Evolutionary conservation across 2,329 filamentous ascomycete genomes (phyloP), one percentile per base, ranked within the genome.

Genomic region (Sporothrix inflata): DNA sequence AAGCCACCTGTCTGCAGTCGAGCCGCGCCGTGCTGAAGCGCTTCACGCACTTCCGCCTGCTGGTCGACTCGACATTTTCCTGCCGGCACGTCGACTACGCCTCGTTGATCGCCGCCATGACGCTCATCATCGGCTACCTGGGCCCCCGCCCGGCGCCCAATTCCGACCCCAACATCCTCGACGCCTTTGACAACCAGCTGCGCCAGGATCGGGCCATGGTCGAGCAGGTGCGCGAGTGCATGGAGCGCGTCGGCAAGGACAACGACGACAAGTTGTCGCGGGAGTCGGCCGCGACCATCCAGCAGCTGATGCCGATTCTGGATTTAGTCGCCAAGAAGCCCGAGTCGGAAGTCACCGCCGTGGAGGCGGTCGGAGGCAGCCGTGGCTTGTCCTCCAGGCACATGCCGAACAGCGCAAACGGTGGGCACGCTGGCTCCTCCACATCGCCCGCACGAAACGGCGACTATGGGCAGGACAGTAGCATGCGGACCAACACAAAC

Each of bases 71-170:
- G 1, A 77, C 81, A 3, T 81, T 80, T 63, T 82, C 82, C 21
- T 85, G 84, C 51, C 84, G 85, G 0, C 84, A 85, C 63, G 80
- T 84, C 21, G 86, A 88, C 77, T 88, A 87, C 74, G 81, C 85
- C 1, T 83, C 84, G 0, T 80, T 88, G 4, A 84, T 87, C 1
- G 85, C 85, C 0, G 82, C 83, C 47, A 84, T 85, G 79, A 84
- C 85, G 0, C 79, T 88, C 2, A 81, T 87, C 34, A 79, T 88
- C 0, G 84, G 84, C 0, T 85, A 88, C 74, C 80, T 88, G 1
- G 82, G 83, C 14, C 81, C 74, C 11, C 74, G 68, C 1, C 75
- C 67, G 8, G 53, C 65, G 0, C 51, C 69, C 16, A 63, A 38
- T 30, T 70, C 19, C 12, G 47, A 76, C 1, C 30, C 55, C n/a